Percentiles rank a stretch among this genome's conserved stretches.
Conservation (phyloP, 2,329 filamentous ascomycete species). For the Aphanocladium album region DNA sequence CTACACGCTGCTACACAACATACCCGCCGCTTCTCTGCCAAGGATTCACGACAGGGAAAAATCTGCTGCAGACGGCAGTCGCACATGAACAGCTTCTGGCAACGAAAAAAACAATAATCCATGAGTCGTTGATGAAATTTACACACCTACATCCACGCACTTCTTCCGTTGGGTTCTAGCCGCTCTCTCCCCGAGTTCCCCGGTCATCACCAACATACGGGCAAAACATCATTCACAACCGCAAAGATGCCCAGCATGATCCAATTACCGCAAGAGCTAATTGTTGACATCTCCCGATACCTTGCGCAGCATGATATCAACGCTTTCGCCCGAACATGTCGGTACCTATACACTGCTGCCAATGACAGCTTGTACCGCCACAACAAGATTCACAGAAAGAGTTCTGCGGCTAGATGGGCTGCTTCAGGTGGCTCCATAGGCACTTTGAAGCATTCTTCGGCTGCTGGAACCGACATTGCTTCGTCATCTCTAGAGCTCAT, state of each 20-base stretch:
- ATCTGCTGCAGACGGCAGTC: not conserved
- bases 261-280: not conserved
- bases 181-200: not conserved
- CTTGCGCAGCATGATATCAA: not conserved
- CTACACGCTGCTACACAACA: not conserved
- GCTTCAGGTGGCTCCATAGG: not conserved
- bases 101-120: not conserved
- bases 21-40: not conserved
- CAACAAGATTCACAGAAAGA: not conserved
- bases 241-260: not conserved
- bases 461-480: not conserved
- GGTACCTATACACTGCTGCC: not conserved
- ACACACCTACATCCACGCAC: not conserved
- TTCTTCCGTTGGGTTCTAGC: not conserved
- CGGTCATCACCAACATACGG: not conserved
- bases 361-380: conserved; percentile 1
- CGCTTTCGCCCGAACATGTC: not conserved
- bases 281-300: not conserved
- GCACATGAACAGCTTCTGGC: no score
- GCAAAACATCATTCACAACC: not conserved
- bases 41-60: not conserved
- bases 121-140: not conserved
- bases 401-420: conserved; percentile 8
- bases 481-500: conserved; percentile 1
- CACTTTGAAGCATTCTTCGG: not conserved